Percentiles rank a stretch among this genome's conserved stretches.
phyloP scores from a whole-genome alignment of 441 rosid genomes.

The Erodium chrysanthum region DNA sequence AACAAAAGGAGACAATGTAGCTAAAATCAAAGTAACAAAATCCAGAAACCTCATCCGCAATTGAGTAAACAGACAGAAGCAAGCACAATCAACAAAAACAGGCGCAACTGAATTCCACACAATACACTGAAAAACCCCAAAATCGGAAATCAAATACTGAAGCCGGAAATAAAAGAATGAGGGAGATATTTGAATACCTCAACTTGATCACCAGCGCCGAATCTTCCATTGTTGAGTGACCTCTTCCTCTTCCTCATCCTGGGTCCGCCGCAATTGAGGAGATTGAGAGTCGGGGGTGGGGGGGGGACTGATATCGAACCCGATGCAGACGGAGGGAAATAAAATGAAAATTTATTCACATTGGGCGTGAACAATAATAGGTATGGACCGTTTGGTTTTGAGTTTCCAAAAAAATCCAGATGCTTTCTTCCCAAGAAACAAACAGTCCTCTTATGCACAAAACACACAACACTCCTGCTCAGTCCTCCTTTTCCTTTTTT shows the following conservation, averaged over 20 bases:
- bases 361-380: no score
- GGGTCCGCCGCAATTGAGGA: constrained; percentile 18
- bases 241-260: constrained; percentile 23
- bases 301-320: no score
- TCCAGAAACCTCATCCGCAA: background rate
- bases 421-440: background rate
- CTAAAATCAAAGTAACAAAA: background rate
- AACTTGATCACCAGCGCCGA: constrained; percentile 26
- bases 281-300: no score
- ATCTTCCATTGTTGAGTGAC: constrained; percentile 17
- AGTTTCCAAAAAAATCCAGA: no score
- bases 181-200: constrained; percentile 24
- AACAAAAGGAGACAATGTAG: background rate
- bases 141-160: background rate
- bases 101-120: constrained; percentile 9
- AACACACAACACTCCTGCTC: background rate
- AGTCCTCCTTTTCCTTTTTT: background rate
- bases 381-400: background rate
- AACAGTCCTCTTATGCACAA: background rate
- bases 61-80: background rate
- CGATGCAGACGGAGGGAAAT: no score
- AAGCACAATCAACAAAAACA: background rate
- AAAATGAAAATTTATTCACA: no score
- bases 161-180: background rate
- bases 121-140: constrained; percentile 2